Conservation (phyloP, 2,329 filamentous ascomycete species). For the Exserohilum rostratum region DNA sequence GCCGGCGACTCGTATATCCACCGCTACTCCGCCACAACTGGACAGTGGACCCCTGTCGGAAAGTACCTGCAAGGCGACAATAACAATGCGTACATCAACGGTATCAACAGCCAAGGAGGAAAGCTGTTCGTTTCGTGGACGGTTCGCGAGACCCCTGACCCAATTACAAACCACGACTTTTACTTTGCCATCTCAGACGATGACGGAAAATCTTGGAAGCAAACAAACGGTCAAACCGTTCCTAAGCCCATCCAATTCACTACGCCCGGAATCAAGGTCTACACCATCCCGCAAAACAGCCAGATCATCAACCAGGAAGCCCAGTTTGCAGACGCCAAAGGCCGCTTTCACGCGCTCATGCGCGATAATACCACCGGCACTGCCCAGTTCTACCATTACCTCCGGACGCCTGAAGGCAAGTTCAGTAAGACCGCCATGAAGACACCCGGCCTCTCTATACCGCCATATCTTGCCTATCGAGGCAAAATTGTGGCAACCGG, state of each 20-base stretch:
- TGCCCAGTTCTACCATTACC: slow-evolving; percentile 41
- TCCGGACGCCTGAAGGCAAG: slow-evolving; percentile 33
- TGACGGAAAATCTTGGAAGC: slow-evolving; percentile 53
- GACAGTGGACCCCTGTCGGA: slow-evolving; percentile 50
- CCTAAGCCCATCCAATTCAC: slow-evolving; percentile 52
- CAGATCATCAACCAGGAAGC: slow-evolving; percentile 60
- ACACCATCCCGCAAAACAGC: slow-evolving; percentile 53
- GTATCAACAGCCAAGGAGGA: slow-evolving; percentile 47
- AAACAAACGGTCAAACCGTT: slow-evolving; percentile 47
- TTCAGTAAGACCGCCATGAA: slow-evolving; percentile 43
- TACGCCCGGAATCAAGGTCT: slow-evolving; percentile 52
- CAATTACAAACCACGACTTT: slow-evolving; percentile 58
- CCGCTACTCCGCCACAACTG: slow-evolving; percentile 48
- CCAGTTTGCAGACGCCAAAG: slow-evolving; percentile 54
- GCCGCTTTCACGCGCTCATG: slow-evolving; percentile 58
- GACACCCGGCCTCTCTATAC: slow-evolving; percentile 34
- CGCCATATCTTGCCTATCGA: slow-evolving; percentile 41
- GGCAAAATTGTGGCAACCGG: slow-evolving; percentile 39
- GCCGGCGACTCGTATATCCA: slow-evolving; percentile 58
- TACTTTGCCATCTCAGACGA: slow-evolving; percentile 59
- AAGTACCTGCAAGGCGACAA: slow-evolving; percentile 53
- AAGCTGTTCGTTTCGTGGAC: slow-evolving; percentile 58
- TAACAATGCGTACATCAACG: slow-evolving; percentile 61
- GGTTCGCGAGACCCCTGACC: slow-evolving; percentile 56
- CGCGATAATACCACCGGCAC: slow-evolving; percentile 48